Evolutionary conservation across 2,329 filamentous ascomycete species (phyloP), one percentile per base, ranked within the genome.

Genomic region (Colletotrichum liaoningense): DNA sequence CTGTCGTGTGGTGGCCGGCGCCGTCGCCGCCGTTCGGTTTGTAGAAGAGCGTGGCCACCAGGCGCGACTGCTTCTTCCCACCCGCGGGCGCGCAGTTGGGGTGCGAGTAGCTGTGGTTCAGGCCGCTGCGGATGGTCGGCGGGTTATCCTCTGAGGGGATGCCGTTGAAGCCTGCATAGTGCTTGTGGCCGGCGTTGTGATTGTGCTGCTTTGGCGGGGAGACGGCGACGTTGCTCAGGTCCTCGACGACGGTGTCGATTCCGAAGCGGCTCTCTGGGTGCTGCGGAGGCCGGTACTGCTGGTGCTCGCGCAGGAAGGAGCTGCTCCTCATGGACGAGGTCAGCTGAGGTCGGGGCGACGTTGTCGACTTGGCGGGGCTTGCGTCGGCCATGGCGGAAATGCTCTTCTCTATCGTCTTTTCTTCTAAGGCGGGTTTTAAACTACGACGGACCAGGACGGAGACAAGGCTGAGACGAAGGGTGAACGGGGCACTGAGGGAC

Each of bases 21-120:
- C 79, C 75, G 72, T 30, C 42, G 56, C 54, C 76, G 79, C 79
- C 75, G 73, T 81, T 80, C 16, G 82, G 83, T 80, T 90, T 91
- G 85, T 93, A 93, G 80, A 92, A 89, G 60, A 93, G 83, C 0
- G 91, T 93, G 8, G 90, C 91, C 38, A 93, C 84, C 62, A 93
- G 83, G 63, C 88, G 85, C 75, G 88, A 85, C 24, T 86, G 84
- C 67, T 80, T 79, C 22, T 82, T 79, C 24, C 90, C 90, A 5
- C 83, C 80, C 1, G 83, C 77, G 6, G 90, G 88, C 49, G 88
- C 88, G 78, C 91, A 93, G 80, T 92, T 90, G 52, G 89, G 87
- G 77, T 93, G 91, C 46, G 90, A 90, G 76, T 91, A 86, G 77
- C 87, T 87, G 81, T 93, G 90, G 78, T 85, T 89, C 77, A 92